Conservation (phyloP, 345 rosid species). For the Erodium maritimum region DNA sequence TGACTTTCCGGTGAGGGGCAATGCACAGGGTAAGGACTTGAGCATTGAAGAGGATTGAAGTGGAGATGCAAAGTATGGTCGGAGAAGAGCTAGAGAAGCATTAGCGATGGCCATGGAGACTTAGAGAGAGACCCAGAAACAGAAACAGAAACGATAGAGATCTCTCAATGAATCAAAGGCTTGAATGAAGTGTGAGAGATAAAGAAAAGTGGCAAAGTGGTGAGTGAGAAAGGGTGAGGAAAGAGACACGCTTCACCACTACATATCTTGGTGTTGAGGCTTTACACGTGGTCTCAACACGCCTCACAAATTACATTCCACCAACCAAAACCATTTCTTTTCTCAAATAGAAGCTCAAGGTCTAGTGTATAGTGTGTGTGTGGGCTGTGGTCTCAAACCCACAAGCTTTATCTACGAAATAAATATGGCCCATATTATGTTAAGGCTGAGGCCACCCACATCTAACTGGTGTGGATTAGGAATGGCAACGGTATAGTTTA, state of each 20-base stretch:
- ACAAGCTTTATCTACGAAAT: too few species aligned
- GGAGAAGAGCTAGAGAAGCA: conserved; percentile 16
- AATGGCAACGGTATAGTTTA: too few species aligned
- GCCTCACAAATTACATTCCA: not conserved
- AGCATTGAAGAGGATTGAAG: conserved; percentile 8
- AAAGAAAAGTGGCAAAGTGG: conserved; percentile 1
- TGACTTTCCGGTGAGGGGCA: conserved; percentile 9
- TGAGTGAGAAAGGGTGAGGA: conserved; percentile 49
- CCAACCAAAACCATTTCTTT: not conserved
- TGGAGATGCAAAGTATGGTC: not conserved
- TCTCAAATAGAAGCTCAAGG: too few species aligned
- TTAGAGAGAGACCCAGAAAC: not conserved
- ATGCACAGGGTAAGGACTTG: conserved; percentile 9
- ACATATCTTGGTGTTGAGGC: not conserved
- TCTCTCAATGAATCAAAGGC: too few species aligned
- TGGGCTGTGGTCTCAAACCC: too few species aligned
- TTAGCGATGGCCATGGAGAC: conserved; percentile 32
- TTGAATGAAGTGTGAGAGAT: conserved; percentile 11
- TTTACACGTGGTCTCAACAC: conserved; percentile 28
- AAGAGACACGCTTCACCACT: conserved; percentile 46
- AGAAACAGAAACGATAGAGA: not conserved
- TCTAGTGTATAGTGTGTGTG: too few species aligned
- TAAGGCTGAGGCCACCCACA: too few species aligned
- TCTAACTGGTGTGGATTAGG: too few species aligned
- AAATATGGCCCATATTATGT: too few species aligned